Evolutionary conservation across 1,284 basidiomycete genomes (phyloP), one percentile per base, ranked within the genome.

Genomic region (Vanrija humicola): DNA sequence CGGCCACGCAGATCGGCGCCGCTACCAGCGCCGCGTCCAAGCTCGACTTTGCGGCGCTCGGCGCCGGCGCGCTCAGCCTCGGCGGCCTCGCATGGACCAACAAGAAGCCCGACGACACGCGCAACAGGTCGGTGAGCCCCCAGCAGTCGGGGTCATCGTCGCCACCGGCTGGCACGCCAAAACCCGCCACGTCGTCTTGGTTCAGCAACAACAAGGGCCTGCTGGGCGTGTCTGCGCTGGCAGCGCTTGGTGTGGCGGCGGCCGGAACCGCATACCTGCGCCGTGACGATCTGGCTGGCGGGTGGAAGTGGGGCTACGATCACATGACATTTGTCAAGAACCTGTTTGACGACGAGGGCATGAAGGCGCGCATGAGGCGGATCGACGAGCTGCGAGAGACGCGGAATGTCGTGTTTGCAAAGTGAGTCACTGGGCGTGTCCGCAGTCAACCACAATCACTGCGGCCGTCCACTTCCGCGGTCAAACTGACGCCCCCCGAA

Each of bases 291-390:
- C 77, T 94, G 40, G 81, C 82, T 6, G 80, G 81, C 28, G 84
- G 88, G 3, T 88, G 88, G 66, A 79, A 81, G 15, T 94, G 87
- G 85, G 84, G 87, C 5, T 84, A 82, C 19, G 92, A 95, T 61
- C 94, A 98, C 73, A 84, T 96, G 82, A 87, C 87, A 65, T 98
- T 90, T 72, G 86, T 96, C 15, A 84, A 86, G 40, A 90, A 83
- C 61, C 78, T 97, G 12, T 97, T 92, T 92, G 87, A 95, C 64
- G 83, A 86, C 59, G 78, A 82, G 26, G 80, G 78, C 1, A 77
- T 93, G 70, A 80, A 81, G 48, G 74, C 72, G 52, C 82, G 94
- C 26, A 66, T 94, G 51, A 82, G 86, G 29, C 78, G 76, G 21
- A 72, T 94, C 42, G 75, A 87, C 48, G 78, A 81, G 43, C 79